Base-by-base conservation (phyloP, 2,329 filamentous ascomycete species). In the Arthroderma sp. region DNA sequence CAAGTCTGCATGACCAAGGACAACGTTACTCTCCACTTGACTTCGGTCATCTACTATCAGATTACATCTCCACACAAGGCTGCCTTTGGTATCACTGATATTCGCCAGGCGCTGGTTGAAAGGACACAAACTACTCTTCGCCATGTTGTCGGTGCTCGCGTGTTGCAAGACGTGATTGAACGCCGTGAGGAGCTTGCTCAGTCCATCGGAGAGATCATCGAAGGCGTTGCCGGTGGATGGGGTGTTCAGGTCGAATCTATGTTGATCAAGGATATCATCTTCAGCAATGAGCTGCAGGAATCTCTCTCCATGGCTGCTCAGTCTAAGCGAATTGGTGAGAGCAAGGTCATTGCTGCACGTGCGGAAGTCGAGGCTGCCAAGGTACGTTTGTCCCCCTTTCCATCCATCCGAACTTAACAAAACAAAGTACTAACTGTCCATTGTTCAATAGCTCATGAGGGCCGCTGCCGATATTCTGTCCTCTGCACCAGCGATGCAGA, bases 1-100 rank as follows among this genome's bases (percentile, higher is more conserved):
- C 93, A 98, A 75, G 84, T 91, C 61, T 97, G 93, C 79, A 98
- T 98, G 91, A 98, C 93, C 72, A 97, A 97, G 77, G 93, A 98
- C 79, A 98, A 98, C 67, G 93, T 97, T 62, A 95, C 88, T 49
- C 80, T 98, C 43, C 85, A 91, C 66, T 80, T 98, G 64, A 97
- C 91, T 52, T 95, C 88, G 4, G 93, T 98, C 70, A 96, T 98
- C 76, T 98, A 98, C 81, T 98, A 98, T 78, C 91, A 95, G 79
- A 91, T 98, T 68, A 87, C 86, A 57, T 87, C 87, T 28, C 93
- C 93, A 0, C 91, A 97, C 81, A 96, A 95, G 76, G 90, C 91
- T 59, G 91, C 93, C 60, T 98, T 97, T 70, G 93, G 93, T 64
- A 96, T 98, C 71, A 80, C 86, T 74, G 93, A 97, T 72, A 87